phyloP scores from a whole-genome alignment of 2,329 filamentous ascomycete species.

The Paracamarosporium sp. region DNA sequence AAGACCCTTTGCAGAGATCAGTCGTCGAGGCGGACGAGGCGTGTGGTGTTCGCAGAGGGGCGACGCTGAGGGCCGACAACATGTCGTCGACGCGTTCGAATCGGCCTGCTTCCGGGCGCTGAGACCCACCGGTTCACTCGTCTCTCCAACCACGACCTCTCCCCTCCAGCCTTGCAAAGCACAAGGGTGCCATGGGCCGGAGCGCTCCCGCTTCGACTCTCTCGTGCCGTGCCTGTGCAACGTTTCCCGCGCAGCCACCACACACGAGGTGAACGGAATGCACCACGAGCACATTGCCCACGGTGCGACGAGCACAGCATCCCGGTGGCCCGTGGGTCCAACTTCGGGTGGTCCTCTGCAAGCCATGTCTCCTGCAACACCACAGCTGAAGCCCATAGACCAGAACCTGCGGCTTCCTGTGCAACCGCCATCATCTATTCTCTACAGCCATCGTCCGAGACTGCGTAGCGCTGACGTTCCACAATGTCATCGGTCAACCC shows the following conservation, averaged over 20 bases:
- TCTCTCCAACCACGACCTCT: constrained; percentile 32
- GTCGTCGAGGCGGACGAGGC: too few relatives aligned
- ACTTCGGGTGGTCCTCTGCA: not conserved
- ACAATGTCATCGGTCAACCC: too few relatives aligned
- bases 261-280: not conserved
- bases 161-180: constrained; percentile 34
- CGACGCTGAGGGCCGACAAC: not conserved
- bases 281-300: constrained; percentile 9
- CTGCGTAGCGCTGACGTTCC: too few relatives aligned
- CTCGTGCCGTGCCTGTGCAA: constrained; percentile 9
- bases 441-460: too few relatives aligned
- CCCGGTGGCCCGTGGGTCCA: not conserved
- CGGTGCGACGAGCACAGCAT: not conserved
- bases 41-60: not conserved
- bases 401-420: not conserved
- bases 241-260: constrained; percentile 1
- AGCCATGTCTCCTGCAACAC: not conserved
- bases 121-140: constrained; percentile 27
- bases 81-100: constrained; percentile 30
- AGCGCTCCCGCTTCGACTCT: constrained; percentile 12
- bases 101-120: constrained; percentile 33
- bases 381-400: not conserved
- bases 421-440: not conserved
- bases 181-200: constrained; percentile 22
- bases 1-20: too few relatives aligned